phyloP scores from a whole-genome alignment of 306 rosid species.

The Gastrolobium villosum region DNA sequence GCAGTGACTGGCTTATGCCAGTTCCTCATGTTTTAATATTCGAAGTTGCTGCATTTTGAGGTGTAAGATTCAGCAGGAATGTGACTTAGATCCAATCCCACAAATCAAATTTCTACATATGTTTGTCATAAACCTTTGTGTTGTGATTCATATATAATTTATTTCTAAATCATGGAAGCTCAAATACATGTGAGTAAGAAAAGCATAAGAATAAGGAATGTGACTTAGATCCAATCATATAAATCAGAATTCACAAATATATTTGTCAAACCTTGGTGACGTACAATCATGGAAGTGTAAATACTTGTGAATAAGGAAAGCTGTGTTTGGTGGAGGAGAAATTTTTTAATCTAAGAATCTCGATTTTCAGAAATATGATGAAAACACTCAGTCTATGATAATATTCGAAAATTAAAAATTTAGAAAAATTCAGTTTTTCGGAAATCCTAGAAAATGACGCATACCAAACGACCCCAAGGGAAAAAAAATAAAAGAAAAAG shows the following conservation, averaged over 20 bases:
- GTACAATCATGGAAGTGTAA: slow-evolving; percentile 22
- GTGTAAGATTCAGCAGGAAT: slow-evolving; percentile 19
- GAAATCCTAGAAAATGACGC: no score
- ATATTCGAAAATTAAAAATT: no score
- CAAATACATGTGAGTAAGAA: slow-evolving; percentile 16
- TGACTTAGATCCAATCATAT: slow-evolving; percentile 47
- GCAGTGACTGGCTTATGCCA: slow-evolving; percentile 47
- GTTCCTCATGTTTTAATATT: slow-evolving; percentile 43
- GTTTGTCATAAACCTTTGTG: slow-evolving; percentile 30
- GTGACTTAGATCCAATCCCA: slow-evolving; percentile 54
- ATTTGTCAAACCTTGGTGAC: slow-evolving; percentile 26
- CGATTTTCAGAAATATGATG: no score
- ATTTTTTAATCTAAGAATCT: no score
- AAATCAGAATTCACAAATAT: slow-evolving; percentile 5
- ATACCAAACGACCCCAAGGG: no score
- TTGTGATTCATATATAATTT: background rate
- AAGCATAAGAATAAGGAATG: slow-evolving; percentile 14
- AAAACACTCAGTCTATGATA: no score
- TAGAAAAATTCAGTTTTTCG: no score
- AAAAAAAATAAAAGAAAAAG: background rate
- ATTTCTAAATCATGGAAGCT: slow-evolving; percentile 15
- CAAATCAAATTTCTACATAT: slow-evolving; percentile 37
- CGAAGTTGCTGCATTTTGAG: background rate
- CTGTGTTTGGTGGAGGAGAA: no score
- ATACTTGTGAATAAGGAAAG: slow-evolving; percentile 1